phyloP scores from a whole-genome alignment of 2,329 filamentous ascomycete species.

The Talaromyces sp. region DNA sequence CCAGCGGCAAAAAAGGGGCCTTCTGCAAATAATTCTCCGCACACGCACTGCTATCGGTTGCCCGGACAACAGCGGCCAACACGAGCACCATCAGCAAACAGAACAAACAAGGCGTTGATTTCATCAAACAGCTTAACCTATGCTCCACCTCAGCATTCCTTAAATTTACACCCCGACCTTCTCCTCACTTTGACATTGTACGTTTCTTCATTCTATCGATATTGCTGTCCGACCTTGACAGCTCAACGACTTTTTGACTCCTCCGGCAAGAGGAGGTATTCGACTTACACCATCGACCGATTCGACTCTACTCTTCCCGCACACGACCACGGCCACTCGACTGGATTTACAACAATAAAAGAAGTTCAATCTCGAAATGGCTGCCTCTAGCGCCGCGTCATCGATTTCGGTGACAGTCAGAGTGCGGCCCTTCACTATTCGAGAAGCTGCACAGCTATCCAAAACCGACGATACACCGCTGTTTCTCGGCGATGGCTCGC shows the following conservation, averaged over 20 bases:
- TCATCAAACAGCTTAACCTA: conserved; percentile 22
- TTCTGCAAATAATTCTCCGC: neutral
- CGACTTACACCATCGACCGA: neutral
- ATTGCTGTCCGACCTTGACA: neutral
- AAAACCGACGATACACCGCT: conserved; percentile 77
- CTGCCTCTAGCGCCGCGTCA: conserved; percentile 46
- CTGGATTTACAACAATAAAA: neutral
- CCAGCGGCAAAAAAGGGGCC: neutral
- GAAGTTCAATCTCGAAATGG: conserved; percentile 33
- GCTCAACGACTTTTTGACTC: neutral
- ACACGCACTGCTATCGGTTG: conserved; percentile 17
- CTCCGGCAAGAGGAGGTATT: neutral
- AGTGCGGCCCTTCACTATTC: conserved; percentile 70
- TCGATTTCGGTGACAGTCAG: conserved; percentile 57
- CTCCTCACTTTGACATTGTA: conserved; percentile 19
- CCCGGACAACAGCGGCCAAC: conserved; percentile 14
- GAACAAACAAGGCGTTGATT: conserved; percentile 13
- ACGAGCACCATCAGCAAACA: conserved; percentile 17
- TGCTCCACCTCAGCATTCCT: conserved; percentile 37
- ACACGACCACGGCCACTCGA: neutral
- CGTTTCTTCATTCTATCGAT: conserved; percentile 16
- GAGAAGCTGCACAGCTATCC: conserved; percentile 87
- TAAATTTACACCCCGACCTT: conserved; percentile 6
- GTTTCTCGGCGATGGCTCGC: conserved; percentile 94
- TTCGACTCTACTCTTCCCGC: neutral